These are phyloP conservation scores for Rhodotorula babjevae DNA, from an alignment of 768 basidiomycete species.

Conservation along the genomic window DNA sequence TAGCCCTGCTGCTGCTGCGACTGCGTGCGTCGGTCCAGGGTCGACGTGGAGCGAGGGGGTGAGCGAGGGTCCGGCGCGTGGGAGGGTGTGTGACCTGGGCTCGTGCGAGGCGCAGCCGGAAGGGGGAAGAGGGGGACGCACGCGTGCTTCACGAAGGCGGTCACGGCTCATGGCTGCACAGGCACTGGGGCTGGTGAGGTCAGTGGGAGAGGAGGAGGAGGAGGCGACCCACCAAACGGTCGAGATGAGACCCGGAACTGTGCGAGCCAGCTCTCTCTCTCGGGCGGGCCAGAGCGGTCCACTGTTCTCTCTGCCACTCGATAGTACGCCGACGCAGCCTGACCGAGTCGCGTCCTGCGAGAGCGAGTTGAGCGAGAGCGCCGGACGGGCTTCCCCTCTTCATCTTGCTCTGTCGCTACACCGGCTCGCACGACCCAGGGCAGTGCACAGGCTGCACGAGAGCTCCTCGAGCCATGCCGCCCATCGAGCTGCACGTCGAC, in stretches of 20 bases:
- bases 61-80: too few relatives aligned
- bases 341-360: too few relatives aligned
- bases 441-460: neutral
- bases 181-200: neutral
- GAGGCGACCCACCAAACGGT: too few relatives aligned
- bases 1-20: constrained; percentile 19
- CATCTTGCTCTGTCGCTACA: neutral
- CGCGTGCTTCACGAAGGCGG: constrained; percentile 36
- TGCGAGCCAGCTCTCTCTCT: too few relatives aligned
- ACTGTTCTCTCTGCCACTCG: too few relatives aligned
- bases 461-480: neutral
- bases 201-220: neutral
- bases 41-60: too few relatives aligned
- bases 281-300: too few relatives aligned
- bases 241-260: too few relatives aligned
- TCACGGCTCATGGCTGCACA: constrained; percentile 20
- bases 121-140: neutral
- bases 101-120: neutral
- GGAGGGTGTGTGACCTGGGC: neutral
- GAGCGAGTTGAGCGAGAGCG: too few relatives aligned
- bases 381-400: neutral
- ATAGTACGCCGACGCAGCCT: too few relatives aligned
- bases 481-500: constrained; percentile 28
- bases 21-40: neutral
- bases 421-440: neutral